Percentiles rank a stretch among this genome's conserved stretches.
Conservation (phyloP, 1,284 basidiomycete genomes). For the Melampsora abietis-canadensis region DNA sequence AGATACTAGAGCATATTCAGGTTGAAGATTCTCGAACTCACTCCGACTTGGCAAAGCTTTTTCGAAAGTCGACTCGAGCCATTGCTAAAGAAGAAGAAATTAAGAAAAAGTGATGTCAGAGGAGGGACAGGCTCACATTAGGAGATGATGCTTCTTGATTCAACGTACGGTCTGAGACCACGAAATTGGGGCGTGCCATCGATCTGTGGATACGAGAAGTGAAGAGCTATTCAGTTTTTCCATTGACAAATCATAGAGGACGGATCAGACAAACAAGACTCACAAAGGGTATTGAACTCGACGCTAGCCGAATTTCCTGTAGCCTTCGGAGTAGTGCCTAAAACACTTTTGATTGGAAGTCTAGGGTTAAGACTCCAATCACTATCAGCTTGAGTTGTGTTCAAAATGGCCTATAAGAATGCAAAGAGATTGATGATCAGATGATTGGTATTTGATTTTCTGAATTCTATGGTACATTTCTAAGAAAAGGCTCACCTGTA, state of each 20-base stretch:
- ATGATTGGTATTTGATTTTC: not conserved
- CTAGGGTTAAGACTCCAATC: conserved; percentile 41
- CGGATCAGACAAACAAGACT: not conserved
- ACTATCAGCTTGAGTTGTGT: conserved; percentile 34
- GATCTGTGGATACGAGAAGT: conserved; percentile 1
- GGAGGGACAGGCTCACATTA: not conserved
- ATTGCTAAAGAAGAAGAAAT: not conserved
- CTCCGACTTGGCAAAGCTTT: not conserved
- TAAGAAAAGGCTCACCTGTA: conserved; percentile 23
- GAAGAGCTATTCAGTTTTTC: not conserved
- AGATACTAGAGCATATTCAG: not conserved
- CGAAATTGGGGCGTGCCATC: conserved; percentile 39
- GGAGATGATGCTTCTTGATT: not conserved
- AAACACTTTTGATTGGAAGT: conserved; percentile 20
- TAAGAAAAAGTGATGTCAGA: not conserved
- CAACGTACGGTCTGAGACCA: conserved; percentile 24
- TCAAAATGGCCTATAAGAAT: conserved; percentile 26
- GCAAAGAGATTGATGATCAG: not conserved
- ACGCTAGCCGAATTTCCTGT: conserved; percentile 32
- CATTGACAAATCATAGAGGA: too few species aligned
- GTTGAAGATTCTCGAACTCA: not conserved
- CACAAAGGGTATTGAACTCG: conserved; percentile 42
- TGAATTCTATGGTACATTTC: not conserved
- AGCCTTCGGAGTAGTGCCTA: conserved; percentile 32
- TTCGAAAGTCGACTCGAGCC: conserved; percentile 1